Base-by-base conservation (phyloP, 2,329 filamentous ascomycete genomes). In the Lachnellula suecica region DNA sequence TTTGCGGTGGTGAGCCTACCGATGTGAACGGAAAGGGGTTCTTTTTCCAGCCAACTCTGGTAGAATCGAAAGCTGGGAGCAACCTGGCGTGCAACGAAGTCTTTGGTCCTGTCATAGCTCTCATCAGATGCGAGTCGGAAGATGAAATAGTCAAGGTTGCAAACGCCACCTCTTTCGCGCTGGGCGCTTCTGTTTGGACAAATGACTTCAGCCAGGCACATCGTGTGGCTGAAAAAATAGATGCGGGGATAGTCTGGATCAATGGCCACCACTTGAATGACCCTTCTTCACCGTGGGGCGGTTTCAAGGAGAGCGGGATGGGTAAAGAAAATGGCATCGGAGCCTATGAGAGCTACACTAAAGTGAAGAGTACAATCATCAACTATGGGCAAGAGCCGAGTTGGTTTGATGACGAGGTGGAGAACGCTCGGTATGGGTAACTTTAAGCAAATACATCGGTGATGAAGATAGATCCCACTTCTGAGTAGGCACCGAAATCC, bases 121-220 rank as follows among this genome's bases (percentile, higher is more conserved):
- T 97, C 20, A 96, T 96, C 75, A 79, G 83, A 35, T 97, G 97
- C 67, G 81, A 88, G 41, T 89, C 86, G 0, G 93, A 97, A 72
- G 84, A 87, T 45, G 91, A 97, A 63, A 92, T 96, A 4, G 84
- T 97, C 23, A 76, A 81, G 53, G 72, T 92, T 59, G 92, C 93
- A 4, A 97, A 97, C 71, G 71, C 74, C 40, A 79, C 89, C 2
- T 84, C 91, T 48, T 91, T 97, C 35, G 93, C 93, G 1, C 78
- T 97, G 42, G 93, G 93, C 0, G 92, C 89, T 0, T 97, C 97
- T 74, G 96, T 97, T 74, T 97, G 89, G 78, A 91, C 81, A 10
- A 71, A 75, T 45, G 79, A 88, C 63, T 58, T 87, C 27, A 74
- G 77, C 64, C 73, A 84, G 10, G 77, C 82, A 31, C 73, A 77